Evolutionary conservation across 495 filamentous ascomycete species (phyloP).

Genomic region (Ascodesmis nigricans): DNA sequence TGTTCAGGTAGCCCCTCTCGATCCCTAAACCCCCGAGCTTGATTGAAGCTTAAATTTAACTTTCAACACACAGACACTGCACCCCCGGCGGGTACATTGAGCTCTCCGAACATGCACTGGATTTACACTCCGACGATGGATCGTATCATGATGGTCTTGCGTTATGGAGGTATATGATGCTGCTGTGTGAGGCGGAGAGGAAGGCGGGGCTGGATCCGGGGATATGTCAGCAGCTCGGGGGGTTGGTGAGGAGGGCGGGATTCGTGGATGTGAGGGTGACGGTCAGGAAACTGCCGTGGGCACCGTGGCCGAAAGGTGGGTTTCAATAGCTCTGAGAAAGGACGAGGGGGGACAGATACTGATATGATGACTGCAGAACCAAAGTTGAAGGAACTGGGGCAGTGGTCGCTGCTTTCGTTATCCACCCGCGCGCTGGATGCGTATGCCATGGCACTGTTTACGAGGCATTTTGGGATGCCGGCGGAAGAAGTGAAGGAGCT

Average conservation of each 20-base stretch:
- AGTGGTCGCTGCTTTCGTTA: too few species aligned
- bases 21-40: too few species aligned
- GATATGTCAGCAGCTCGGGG: conserved; percentile 11
- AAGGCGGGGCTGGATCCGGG: conserved; percentile 7
- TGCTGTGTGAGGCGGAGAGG: conserved; percentile 6
- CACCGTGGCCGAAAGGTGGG: conserved; percentile 11
- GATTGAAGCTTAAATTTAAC: too few species aligned
- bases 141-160: neutral
- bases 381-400: conserved; percentile 11
- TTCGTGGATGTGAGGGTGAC: conserved; percentile 9
- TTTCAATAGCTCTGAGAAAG: too few species aligned
- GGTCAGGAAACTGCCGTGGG: conserved; percentile 9
- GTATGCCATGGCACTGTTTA: conserved; percentile 10
- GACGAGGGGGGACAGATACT: too few species aligned
- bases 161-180: conserved; percentile 6
- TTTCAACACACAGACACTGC: too few species aligned
- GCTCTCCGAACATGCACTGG: conserved; percentile 28
- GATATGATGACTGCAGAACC: too few species aligned
- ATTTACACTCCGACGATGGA: conserved; percentile 2
- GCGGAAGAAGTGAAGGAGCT: conserved; percentile 4
- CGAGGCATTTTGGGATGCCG: conserved; percentile 5
- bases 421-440: conserved; percentile 10
- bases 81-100: conserved; percentile 47
- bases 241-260: conserved; percentile 12
- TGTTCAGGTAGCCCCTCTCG: too few species aligned